phyloP scores from a whole-genome alignment of 495 filamentous ascomycete genomes.

The Tuber umbilicatum region DNA sequence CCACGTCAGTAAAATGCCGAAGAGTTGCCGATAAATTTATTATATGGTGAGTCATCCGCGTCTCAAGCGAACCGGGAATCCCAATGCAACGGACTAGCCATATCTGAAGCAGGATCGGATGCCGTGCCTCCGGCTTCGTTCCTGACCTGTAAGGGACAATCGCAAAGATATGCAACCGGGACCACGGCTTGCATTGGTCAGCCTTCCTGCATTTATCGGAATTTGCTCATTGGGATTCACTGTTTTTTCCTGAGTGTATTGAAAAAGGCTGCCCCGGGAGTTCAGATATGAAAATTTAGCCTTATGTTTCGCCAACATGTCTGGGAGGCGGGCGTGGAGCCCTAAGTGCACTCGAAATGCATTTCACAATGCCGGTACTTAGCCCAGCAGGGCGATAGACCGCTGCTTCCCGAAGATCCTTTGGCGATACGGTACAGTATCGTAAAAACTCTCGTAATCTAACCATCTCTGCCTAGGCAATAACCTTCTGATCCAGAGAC shows the following conservation, averaged over 20 bases:
- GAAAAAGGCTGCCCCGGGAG: not conserved
- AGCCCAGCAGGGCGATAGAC: not conserved
- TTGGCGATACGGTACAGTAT: not conserved
- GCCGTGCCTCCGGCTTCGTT: not conserved
- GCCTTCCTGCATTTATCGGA: not conserved
- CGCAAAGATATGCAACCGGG: not conserved
- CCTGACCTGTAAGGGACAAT: not conserved
- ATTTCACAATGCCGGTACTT: not conserved
- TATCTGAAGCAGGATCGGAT: not conserved
- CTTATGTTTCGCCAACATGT: not conserved
- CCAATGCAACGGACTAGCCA: not conserved
- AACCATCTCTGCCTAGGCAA: not conserved
- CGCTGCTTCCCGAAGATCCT: not conserved
- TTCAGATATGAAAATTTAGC: not conserved
- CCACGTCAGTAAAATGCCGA: not conserved
- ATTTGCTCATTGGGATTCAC: not conserved
- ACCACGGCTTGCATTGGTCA: not conserved
- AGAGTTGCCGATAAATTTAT: no score
- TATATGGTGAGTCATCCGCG: not conserved
- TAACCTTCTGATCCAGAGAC: not conserved
- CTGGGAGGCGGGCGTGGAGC: not conserved
- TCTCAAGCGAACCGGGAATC: not conserved
- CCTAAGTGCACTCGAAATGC: not conserved
- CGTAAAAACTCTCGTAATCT: not conserved
- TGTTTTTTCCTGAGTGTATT: not conserved